Conservation (phyloP, 2,329 filamentous ascomycete species). For the Sphaerulina musiva region DNA sequence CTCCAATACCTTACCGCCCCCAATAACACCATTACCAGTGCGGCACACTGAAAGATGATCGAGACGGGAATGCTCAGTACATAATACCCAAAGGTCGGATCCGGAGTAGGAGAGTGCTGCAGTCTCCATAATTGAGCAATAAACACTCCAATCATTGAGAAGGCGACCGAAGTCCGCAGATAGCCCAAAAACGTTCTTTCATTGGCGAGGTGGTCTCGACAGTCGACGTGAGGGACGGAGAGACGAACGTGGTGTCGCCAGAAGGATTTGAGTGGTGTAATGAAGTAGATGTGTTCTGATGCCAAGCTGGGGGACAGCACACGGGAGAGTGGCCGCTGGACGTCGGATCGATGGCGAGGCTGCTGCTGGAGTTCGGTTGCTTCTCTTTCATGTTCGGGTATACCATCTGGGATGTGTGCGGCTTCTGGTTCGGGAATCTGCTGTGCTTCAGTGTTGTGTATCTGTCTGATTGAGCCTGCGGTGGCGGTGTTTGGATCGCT, state of each 20-base stretch:
- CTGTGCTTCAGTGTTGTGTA: not conserved
- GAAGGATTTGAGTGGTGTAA: slow-evolving; percentile 34
- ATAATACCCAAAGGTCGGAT: slow-evolving; percentile 52
- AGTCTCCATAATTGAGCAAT: slow-evolving; percentile 63
- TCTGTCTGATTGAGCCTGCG: not conserved
- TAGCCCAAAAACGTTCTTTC: slow-evolving; percentile 70
- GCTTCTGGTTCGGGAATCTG: slow-evolving; percentile 25
- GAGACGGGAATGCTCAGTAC: slow-evolving; percentile 55
- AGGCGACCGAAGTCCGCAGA: slow-evolving; percentile 61
- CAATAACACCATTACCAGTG: slow-evolving; percentile 46
- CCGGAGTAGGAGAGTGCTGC: slow-evolving; percentile 43
- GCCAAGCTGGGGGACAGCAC: slow-evolving; percentile 7
- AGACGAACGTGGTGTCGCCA: slow-evolving; percentile 48
- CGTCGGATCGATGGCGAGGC: not conserved
- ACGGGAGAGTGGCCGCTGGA: slow-evolving; percentile 1
- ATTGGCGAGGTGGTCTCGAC: slow-evolving; percentile 57
- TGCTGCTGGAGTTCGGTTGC: slow-evolving; percentile 28
- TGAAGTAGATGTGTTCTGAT: not conserved
- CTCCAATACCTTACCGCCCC: slow-evolving; percentile 56
- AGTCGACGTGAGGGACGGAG: slow-evolving; percentile 45
- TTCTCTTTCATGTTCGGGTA: slow-evolving; percentile 29
- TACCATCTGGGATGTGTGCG: slow-evolving; percentile 18
- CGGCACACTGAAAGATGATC: slow-evolving; percentile 44
- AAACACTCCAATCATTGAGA: slow-evolving; percentile 60
- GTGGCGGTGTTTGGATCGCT: not conserved